phyloP scores from a whole-genome alignment of 257 asterid species.

The Solanum appendiculatum region DNA sequence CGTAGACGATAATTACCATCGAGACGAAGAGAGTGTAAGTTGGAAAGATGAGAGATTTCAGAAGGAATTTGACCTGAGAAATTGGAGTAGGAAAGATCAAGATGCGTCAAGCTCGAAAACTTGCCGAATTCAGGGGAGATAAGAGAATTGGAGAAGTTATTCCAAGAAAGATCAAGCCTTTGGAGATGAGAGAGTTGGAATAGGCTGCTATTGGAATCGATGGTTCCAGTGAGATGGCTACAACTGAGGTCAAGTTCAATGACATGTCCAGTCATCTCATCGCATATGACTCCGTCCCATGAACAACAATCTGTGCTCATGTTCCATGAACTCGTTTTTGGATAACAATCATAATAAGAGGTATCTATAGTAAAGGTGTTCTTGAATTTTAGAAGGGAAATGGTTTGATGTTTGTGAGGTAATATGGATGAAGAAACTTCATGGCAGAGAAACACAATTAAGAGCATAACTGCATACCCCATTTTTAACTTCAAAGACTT shows the following conservation, averaged over 20 bases:
- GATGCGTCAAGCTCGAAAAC: background rate
- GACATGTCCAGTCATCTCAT: no score
- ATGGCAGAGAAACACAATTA: no score
- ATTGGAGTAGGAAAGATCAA: background rate
- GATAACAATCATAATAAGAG: rapidly evolving
- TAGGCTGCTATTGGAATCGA: background rate
- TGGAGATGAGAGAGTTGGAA: background rate
- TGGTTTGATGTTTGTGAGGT: background rate
- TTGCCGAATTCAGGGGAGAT: background rate
- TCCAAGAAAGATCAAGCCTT: no score
- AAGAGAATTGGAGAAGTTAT: conserved; percentile 1
- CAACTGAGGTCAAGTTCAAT: no score
- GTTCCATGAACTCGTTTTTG: background rate
- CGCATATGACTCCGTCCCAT: no score
- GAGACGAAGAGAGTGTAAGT: background rate
- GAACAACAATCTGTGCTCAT: background rate
- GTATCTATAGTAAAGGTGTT: background rate
- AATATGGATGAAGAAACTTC: no score
- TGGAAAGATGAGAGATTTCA: no score
- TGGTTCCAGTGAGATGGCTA: no score
- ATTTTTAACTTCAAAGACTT: no score
- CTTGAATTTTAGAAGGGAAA: background rate
- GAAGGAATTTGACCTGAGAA: no score
- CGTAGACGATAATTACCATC: no score
- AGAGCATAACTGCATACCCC: no score